Base-by-base conservation (phyloP, 495 filamentous ascomycete genomes). In the Xylaria palmicola region DNA sequence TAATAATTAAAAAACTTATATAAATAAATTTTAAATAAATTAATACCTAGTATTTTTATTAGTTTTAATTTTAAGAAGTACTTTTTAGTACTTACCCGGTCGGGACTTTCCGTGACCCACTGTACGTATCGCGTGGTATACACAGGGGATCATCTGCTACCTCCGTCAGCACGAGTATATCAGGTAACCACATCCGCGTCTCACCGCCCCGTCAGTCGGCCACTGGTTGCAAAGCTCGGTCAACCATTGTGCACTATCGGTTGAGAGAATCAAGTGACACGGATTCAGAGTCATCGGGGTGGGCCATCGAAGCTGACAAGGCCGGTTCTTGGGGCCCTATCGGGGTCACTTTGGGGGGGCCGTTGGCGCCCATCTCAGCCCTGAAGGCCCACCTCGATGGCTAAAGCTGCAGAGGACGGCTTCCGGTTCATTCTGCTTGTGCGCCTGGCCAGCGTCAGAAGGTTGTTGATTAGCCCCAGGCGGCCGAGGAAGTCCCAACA, bases 361-460 rank as follows among this genome's bases (percentile, higher is more conserved):
- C 37, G 39, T 27, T 56, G 39, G 53, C 22, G 19, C 3, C 24
- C 4, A 44, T 22, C 32, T 56, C 53, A 56, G 53, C 53, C 53
- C 39, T 56, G 53, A 56, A 55, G 32, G 36, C 20, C 51, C 51
- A 41, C 51, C n/a, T 19, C 20, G 48, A 34, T 51, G 48, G 48
- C 27, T 34, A 51, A 34, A 50, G 47, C 47, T 32, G 29, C 27
- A 9, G 22, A 32, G 27, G 4, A 50, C 7, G 19, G 27, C 47
- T 47, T n/a, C 47, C 27, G 12, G 12, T 50, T 29, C 13, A 50
- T 32, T 30, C 10, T 13, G 9, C 15, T 3, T n/a, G n/a, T n/a
- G n/a, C n/a, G n/a, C n/a, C n/a, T n/a, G n/a, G n/a, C n/a, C n/a
- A n/a, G n/a, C n/a, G n/a, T 6, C n/a, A 17, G 10, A 17, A 6